Base-by-base conservation (phyloP, 2,329 filamentous ascomycete species). In the Magnaporthiopsis rhizophila region DNA sequence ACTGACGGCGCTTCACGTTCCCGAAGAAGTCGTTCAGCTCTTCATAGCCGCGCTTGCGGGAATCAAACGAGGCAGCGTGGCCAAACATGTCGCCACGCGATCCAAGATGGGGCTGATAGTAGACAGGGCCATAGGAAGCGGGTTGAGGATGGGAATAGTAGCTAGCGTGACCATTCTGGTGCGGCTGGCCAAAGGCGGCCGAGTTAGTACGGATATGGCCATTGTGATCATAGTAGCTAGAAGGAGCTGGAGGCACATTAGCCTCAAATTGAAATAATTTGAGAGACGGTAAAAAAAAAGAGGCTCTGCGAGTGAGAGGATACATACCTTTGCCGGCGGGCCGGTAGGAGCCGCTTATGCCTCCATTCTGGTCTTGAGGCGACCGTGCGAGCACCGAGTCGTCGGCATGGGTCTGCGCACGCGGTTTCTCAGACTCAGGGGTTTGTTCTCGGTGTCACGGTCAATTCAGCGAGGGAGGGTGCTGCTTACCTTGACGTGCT, bases 1-100 rank as follows among this genome's bases (percentile, higher is more conserved):
- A 90, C 71, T 92, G 88, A 72, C 92, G 90, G 71, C 93, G 91
- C 67, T 97, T 98, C 69, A 92, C 88, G 74, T 91, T 92, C 69
- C 90, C 91, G 69, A 98, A 96, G 79, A 98, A 97, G 74, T 97
- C 92, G 73, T 96, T 94, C 66, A 97, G 81, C 65, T 91, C 90
- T 72, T 97, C 92, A 69, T 89, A 91, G n/a, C 87, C 86, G 67
- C 92, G 91, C 79, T 94, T 95, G 72, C 90, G 87, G 69, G 86
- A 84, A 72, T 94, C 91, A 72, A 89, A 79, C 45, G 74, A 74
- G 28, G 74, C 71, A 50, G 74, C 71, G 58, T 68, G 66, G 64
- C 66, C 63, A 66, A 89, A 81, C 72, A 89, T 89, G 70, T 88
- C 87, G 63, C 78, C 74, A 65, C 83, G 82, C 34, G 77, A 73